Base-by-base conservation (phyloP, 2,329 filamentous ascomycete genomes). In the Periconia sp. region DNA sequence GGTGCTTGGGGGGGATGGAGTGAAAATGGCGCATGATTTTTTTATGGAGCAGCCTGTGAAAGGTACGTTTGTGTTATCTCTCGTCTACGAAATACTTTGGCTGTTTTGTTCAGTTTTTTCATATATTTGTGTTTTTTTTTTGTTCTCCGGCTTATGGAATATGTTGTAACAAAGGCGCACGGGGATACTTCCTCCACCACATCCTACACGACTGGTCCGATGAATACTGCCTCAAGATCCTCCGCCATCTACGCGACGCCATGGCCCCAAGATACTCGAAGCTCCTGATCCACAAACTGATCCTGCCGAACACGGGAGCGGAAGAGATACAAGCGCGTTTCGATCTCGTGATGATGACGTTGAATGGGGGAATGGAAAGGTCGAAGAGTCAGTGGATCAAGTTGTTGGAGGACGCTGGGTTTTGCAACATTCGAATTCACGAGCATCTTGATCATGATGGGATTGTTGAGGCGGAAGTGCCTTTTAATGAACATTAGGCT, bases 21-120 rank as follows among this genome's bases (percentile, higher is more conserved):
- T 45, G 23, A 53, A 45, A 19, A 62, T 62, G 52, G 60, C 50
- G 9, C 58, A 71, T 46, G 62, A 73, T 52, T 73, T 72, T 54
- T 74, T 71, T 52, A 52, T 52, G 3, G 56, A 55, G 15, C 69
- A 72, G 53, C 54, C 63, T 6, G 54, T 72, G 17, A 64, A 64
- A 49, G 65, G 68, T 69, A 49, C 45, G 41, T 17, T 9, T 10
- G 5, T 42, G 7, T 19, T n/a, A 41, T 9, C 40, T n/a, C 40
- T 8, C n/a, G n/a, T n/a, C n/a, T n/a, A n/a, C 35, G 17, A 40
- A 17, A 27, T 8, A 27, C n/a, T n/a, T 27, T 27, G 5, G 23
- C 23, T 3, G 11, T 15, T 18, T 18, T 41, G 14, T 41, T 18
- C 37, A 15, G 14, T 18, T 10, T 41, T 41, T 18, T 5, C 11